These are phyloP conservation scores for Styphnolobium japonicum DNA, from an alignment of 306 rosid genomes.

Conservation along the genomic window DNA sequence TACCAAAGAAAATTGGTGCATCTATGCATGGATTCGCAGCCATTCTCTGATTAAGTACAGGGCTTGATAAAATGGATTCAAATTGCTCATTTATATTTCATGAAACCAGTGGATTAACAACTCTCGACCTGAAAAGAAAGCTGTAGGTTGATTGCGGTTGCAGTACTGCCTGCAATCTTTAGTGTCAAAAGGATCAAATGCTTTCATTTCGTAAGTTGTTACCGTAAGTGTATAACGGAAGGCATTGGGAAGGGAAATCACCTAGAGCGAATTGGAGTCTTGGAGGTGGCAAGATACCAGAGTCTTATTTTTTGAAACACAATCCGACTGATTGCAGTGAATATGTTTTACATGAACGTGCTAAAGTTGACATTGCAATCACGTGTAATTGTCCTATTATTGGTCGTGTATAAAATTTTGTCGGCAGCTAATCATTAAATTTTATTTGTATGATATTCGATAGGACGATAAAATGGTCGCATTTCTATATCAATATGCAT, in stretches of 20 bases:
- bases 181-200: background rate
- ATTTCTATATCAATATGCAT: background rate
- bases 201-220: constrained; percentile 5
- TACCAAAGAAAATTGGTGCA: constrained; percentile 91
- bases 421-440: constrained; percentile 14
- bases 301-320: background rate
- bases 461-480: background rate
- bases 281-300: constrained; percentile 21
- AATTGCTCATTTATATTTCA: constrained; percentile 1
- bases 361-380: background rate
- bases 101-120: constrained; percentile 9
- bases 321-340: constrained; percentile 8
- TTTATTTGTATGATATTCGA: constrained; percentile 29
- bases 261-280: constrained; percentile 6
- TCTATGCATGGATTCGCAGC: constrained; percentile 91
- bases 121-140: constrained; percentile 4
- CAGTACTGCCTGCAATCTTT: constrained; percentile 7
- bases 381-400: constrained; percentile 20
- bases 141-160: background rate
- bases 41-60: constrained; percentile 54
- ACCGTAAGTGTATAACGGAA: background rate
- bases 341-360: constrained; percentile 8
- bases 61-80: background rate
- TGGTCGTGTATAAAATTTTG: constrained; percentile 33
- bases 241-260: constrained; percentile 8